These are phyloP conservation scores for Conticribra weissflogii DNA, from an alignment of 108 stramenopile species.

Conservation along the genomic window DNA sequence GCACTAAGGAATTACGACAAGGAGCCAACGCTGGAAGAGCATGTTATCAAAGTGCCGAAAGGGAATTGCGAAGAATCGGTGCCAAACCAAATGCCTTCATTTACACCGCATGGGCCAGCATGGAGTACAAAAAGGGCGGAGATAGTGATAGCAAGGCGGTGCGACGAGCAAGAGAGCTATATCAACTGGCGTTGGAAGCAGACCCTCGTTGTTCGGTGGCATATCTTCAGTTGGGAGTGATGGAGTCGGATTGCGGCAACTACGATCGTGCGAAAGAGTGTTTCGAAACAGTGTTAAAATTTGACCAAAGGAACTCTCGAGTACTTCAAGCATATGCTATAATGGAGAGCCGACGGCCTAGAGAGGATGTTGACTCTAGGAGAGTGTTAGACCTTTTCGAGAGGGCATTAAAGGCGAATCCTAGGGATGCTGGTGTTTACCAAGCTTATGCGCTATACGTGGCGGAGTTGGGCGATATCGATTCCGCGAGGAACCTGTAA, in stretches of 20 bases:
- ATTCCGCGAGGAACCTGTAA: slow-evolving; percentile 77
- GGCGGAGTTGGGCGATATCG: slow-evolving; percentile 81
- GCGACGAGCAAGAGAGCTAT: slow-evolving; percentile 64
- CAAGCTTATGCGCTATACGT: slow-evolving; percentile 91
- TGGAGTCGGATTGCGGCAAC: slow-evolving; percentile 82
- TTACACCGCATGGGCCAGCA: slow-evolving; percentile 88
- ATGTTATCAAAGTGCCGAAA: slow-evolving; percentile 79
- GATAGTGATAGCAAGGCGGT: slow-evolving; percentile 35
- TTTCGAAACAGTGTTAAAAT: slow-evolving; percentile 80
- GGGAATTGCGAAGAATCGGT: slow-evolving; percentile 67
- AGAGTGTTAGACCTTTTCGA: slow-evolving; percentile 87
- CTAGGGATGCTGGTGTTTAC: slow-evolving; percentile 82
- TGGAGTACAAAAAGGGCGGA: slow-evolving; percentile 80
- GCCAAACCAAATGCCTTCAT: slow-evolving; percentile 69
- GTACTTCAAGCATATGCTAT: slow-evolving; percentile 90
- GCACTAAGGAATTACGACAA: slow-evolving; percentile 82
- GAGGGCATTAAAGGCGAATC: slow-evolving; percentile 78
- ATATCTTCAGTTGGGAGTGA: slow-evolving; percentile 80
- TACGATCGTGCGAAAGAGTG: slow-evolving; percentile 75
- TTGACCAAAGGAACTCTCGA: slow-evolving; percentile 85
- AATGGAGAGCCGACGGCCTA: slow-evolving; percentile 83
- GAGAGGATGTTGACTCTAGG: slow-evolving; percentile 67
- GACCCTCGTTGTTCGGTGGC: slow-evolving; percentile 84
- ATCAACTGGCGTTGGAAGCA: slow-evolving; percentile 62
- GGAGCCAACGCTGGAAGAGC: slow-evolving; percentile 69